Evolutionary conservation across 805 yeast genomes (phyloP).

Genomic region (Ogataea nakhonphanomensis): DNA sequence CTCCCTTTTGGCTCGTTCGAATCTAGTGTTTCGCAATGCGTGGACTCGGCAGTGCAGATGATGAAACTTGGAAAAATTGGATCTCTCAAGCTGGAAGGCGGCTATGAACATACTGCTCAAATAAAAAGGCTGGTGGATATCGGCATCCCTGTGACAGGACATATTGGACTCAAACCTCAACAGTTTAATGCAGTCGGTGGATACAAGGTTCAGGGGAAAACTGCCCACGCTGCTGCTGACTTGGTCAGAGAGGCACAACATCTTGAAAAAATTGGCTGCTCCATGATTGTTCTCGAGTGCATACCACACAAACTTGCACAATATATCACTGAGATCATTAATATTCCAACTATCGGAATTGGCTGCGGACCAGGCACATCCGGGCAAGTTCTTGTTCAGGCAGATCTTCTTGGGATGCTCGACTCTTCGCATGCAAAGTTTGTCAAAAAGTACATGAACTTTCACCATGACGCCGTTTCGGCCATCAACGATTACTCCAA

Average conservation of each 20-base stretch:
- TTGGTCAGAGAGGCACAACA: constrained; percentile 65
- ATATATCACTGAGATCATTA: constrained; percentile 54
- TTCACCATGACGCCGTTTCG: constrained; percentile 43
- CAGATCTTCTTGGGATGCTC: constrained; percentile 78
- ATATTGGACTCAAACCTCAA: constrained; percentile 91
- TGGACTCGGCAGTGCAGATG: constrained; percentile 52
- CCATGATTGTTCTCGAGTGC: constrained; percentile 76
- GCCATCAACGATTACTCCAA: constrained; percentile 52
- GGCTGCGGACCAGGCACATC: constrained; percentile 86
- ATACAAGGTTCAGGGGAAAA: constrained; percentile 78
- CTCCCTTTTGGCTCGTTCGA: constrained; percentile 89
- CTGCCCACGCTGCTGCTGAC: constrained; percentile 49
- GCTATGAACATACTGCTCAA: constrained; percentile 51
- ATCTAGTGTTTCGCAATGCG: constrained; percentile 56
- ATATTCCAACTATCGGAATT: constrained; percentile 87
- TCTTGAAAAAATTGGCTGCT: constrained; percentile 74
- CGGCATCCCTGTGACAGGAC: constrained; percentile 91
- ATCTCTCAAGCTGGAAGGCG: constrained; percentile 86
- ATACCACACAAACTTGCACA: constrained; percentile 72
- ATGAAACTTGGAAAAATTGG: constrained; percentile 58
- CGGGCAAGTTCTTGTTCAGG: constrained; percentile 88
- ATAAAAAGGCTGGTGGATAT: constrained; percentile 53
- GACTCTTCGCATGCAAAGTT: constrained; percentile 62
- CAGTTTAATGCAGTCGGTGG: constrained; percentile 78
- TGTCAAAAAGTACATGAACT: constrained; percentile 63